A percentile compares a stretch with the other conserved stretches of the same genome.
phyloP scores from a whole-genome alignment of 2,329 filamentous ascomycete species.

The Nigrospora oryzae region DNA sequence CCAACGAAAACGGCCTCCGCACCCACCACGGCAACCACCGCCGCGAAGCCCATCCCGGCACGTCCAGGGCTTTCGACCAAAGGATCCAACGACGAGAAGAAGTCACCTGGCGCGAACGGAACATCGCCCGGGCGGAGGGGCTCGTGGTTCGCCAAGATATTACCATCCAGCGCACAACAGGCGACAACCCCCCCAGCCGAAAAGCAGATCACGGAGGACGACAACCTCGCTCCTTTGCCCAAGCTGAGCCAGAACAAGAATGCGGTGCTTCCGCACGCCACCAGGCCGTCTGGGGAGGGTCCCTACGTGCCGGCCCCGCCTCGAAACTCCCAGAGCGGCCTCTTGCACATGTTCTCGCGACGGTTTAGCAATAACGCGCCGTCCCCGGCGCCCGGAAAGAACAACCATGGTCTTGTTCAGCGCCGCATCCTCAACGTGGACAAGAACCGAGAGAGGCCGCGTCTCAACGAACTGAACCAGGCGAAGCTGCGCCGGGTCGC shows the following conservation, averaged over 20 bases:
- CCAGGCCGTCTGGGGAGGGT: conserved; percentile 48
- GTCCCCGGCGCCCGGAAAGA: conserved; percentile 37
- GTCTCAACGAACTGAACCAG: conserved; percentile 69
- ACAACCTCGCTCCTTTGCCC: conserved; percentile 35
- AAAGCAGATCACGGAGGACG: conserved; percentile 13
- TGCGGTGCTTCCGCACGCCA: conserved; percentile 49
- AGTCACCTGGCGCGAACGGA: conserved; percentile 16
- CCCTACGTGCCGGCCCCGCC: conserved; percentile 71
- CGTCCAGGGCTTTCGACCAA: conserved; percentile 21
- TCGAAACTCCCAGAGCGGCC: conserved; percentile 57
- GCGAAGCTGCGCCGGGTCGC: conserved; percentile 79
- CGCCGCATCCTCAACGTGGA: conserved; percentile 81
- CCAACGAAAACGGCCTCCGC: conserved; percentile 5
- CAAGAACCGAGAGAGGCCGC: conserved; percentile 67
- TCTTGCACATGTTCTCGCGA: conserved; percentile 75
- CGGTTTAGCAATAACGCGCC: conserved; percentile 60
- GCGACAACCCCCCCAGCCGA: conserved; percentile 15
- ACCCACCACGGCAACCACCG: conserved; percentile 3
- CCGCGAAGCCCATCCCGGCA: conserved; percentile 19
- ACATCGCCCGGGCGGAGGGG: conserved; percentile 47
- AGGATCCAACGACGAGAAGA: conserved; percentile 22
- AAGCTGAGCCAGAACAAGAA: conserved; percentile 44
- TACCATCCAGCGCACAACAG: conserved; percentile 53
- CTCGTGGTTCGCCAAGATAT: conserved; percentile 91
- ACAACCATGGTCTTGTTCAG: conserved; percentile 65